Conservation (phyloP, 169 alveolate genomes). For the Amoebophrya sp. region DNA sequence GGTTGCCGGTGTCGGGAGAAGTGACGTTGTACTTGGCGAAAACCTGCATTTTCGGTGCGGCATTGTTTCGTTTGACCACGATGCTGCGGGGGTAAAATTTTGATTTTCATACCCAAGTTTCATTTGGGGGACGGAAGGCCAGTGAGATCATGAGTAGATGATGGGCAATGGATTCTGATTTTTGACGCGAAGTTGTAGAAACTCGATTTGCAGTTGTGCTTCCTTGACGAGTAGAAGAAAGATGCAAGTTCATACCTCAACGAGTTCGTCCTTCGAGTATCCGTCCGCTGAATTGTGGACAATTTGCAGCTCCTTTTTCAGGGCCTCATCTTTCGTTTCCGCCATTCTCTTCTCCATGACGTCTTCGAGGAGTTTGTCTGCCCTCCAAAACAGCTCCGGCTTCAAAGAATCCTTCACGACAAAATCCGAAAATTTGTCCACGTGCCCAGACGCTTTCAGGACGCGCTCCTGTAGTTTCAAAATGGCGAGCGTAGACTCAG, state of each 20-base stretch:
- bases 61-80: too few species aligned
- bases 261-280: conserved; percentile 3
- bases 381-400: conserved; percentile 65
- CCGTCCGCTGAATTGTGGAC: conserved; percentile 26
- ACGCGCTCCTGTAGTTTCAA: conserved; percentile 83
- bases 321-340: neutral
- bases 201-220: too few species aligned
- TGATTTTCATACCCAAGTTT: too few species aligned
- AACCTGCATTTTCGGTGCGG: too few species aligned
- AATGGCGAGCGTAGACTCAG: too few species aligned
- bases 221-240: neutral
- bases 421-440: conserved; percentile 90
- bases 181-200: too few species aligned
- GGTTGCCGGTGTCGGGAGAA: conserved; percentile 79
- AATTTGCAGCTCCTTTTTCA: conserved; percentile 17
- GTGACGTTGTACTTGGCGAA: conserved; percentile 46
- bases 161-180: too few species aligned
- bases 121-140: too few species aligned
- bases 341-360: conserved; percentile 26
- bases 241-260: neutral
- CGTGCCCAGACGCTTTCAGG: conserved; percentile 91
- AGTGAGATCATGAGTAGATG: too few species aligned
- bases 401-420: conserved; percentile 80
- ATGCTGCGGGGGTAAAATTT: too few species aligned
- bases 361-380: conserved; percentile 60